Conservation (phyloP, 495 filamentous ascomycete genomes). For the Choiromyces venosus region DNA sequence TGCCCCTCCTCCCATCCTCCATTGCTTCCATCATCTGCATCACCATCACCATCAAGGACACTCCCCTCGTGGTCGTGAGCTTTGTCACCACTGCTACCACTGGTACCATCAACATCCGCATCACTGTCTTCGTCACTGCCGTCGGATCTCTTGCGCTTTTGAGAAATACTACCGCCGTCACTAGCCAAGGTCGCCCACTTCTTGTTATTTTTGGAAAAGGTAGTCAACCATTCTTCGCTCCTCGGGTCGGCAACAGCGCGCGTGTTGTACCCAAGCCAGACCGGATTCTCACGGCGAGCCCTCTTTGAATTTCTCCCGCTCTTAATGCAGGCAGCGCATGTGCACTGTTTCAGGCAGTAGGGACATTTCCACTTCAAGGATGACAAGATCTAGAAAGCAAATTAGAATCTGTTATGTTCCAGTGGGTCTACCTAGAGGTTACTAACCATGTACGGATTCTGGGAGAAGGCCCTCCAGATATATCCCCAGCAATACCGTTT, state of each 20-base stretch:
- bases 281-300: slow-evolving; percentile 68
- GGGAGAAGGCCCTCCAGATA: slow-evolving; percentile 81
- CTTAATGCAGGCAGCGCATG: slow-evolving; percentile 68
- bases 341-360: slow-evolving; percentile 75
- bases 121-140: neutral
- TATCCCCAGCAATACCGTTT: slow-evolving; percentile 80
- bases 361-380: slow-evolving; percentile 79
- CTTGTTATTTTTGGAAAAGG: slow-evolving; percentile 77
- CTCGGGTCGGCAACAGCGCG: slow-evolving; percentile 79
- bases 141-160: slow-evolving; percentile 11
- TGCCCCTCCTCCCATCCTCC: neutral
- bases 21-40: neutral
- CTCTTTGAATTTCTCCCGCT: slow-evolving; percentile 46
- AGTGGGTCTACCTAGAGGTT: neutral
- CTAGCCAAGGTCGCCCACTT: slow-evolving; percentile 56
- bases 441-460: slow-evolving; percentile 55
- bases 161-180: slow-evolving; percentile 44
- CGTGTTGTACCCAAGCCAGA: slow-evolving; percentile 82
- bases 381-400: slow-evolving; percentile 51
- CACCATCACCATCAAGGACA: neutral
- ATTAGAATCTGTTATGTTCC: neutral
- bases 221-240: slow-evolving; percentile 78
- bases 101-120: neutral
- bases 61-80: neutral
- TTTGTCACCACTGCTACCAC: neutral